Evolutionary conservation across 1,284 basidiomycete species (phyloP).

Genomic region (Puccinia polysora): DNA sequence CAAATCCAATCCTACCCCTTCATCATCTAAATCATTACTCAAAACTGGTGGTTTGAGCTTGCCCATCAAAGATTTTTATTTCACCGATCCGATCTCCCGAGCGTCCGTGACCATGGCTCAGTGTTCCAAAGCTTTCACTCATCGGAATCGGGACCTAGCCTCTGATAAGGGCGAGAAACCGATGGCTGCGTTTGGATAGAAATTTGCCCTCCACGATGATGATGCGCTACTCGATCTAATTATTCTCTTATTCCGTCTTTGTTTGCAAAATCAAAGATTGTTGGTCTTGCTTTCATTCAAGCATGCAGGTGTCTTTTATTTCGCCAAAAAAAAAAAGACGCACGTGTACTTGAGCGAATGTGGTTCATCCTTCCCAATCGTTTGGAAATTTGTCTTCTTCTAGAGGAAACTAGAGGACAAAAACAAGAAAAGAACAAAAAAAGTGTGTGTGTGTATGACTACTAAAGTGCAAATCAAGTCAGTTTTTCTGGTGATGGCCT

Average conservation of each 20-base stretch:
- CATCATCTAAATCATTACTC: slow-evolving; percentile 56
- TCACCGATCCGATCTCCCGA: slow-evolving; percentile 71
- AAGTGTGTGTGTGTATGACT: no score
- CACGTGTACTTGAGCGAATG: no score
- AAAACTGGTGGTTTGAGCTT: slow-evolving; percentile 66
- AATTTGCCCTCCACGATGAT: no score
- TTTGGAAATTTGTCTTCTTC: no score
- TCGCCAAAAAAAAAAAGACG: background rate
- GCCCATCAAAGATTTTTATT: slow-evolving; percentile 90
- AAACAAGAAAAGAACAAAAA: no score
- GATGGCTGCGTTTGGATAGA: slow-evolving; percentile 23
- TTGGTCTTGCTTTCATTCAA: no score
- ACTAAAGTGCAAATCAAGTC: no score
- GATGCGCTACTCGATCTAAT: no score
- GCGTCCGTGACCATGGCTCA: slow-evolving; percentile 75
- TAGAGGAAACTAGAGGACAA: no score
- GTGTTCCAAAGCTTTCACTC: slow-evolving; percentile 70
- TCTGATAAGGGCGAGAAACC: slow-evolving; percentile 19
- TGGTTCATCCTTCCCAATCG: no score
- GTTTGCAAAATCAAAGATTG: background rate
- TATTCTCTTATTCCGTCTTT: background rate
- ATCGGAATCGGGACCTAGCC: slow-evolving; percentile 47
- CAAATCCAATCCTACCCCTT: slow-evolving; percentile 60
- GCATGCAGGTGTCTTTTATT: background rate
- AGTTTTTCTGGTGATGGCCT: no score